Evolutionary conservation across 805 yeast species (phyloP).

Genomic region (Kregervanrija fluxuum): DNA sequence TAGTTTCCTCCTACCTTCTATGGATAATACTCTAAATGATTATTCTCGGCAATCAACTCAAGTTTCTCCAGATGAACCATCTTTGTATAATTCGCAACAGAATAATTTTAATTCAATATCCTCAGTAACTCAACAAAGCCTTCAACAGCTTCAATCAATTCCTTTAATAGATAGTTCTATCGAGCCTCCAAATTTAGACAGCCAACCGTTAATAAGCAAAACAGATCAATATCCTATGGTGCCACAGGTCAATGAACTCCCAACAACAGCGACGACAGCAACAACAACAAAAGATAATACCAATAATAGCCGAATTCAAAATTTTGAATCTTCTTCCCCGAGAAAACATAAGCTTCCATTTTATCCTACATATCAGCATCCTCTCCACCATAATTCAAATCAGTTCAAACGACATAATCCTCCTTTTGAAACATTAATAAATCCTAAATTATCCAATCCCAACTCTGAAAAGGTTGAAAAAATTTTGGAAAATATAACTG

Average conservation of each 20-base stretch:
- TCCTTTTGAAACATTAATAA: conserved; percentile 24
- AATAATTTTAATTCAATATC: too few relatives aligned
- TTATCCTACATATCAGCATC: conserved; percentile 22
- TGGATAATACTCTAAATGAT: not conserved
- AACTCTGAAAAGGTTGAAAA: conserved; percentile 41
- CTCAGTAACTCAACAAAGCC: not conserved
- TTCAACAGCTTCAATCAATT: not conserved
- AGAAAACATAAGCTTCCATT: conserved; percentile 12
- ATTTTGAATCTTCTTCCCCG: not conserved
- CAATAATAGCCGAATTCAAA: not conserved
- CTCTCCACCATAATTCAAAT: conserved; percentile 13
- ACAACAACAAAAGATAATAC: not conserved
- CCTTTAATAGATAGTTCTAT: not conserved
- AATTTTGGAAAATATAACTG: conserved; percentile 37
- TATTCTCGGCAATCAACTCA: too few relatives aligned
- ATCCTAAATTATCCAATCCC: conserved; percentile 40
- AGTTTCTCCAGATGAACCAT: too few relatives aligned
- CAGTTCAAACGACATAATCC: conserved; percentile 9
- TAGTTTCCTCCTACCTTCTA: conserved; percentile 9
- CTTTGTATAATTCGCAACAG: too few relatives aligned
- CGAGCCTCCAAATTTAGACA: too few relatives aligned
- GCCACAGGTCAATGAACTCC: too few relatives aligned
- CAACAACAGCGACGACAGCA: not conserved
- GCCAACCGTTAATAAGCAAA: too few relatives aligned
- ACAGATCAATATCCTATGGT: too few relatives aligned